phyloP scores from a whole-genome alignment of 1,284 basidiomycete species.

The Grifola frondosa region DNA sequence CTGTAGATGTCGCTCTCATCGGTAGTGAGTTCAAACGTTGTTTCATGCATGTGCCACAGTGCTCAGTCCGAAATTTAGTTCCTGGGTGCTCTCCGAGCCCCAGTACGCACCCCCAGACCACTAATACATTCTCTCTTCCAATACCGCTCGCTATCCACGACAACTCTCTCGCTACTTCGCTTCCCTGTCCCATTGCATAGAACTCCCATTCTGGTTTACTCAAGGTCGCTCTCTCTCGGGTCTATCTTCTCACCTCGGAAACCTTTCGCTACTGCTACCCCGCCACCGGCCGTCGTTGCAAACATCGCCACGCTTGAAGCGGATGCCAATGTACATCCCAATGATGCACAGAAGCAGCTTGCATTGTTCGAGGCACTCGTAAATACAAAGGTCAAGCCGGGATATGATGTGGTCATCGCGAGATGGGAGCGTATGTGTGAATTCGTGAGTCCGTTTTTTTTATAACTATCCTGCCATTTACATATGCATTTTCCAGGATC shows the following conservation, averaged over 20 bases:
- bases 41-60: neutral
- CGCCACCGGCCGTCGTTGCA: conserved; percentile 65
- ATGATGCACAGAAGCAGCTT: conserved; percentile 67
- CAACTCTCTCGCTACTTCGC: conserved; percentile 5
- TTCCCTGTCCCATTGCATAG: conserved; percentile 4
- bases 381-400: conserved; percentile 61
- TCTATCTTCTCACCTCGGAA: conserved; percentile 55
- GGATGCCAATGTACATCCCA: conserved; percentile 68
- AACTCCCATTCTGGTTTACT: conserved; percentile 8
- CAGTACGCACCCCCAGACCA: conserved; percentile 22
- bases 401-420: conserved; percentile 67
- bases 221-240: conserved; percentile 42
- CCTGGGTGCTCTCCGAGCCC: conserved; percentile 33
- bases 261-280: conserved; percentile 46
- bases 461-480: conserved; percentile 1
- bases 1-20: too few species aligned
- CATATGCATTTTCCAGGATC: conserved; percentile 46
- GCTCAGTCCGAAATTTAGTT: too few species aligned
- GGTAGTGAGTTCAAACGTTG: neutral
- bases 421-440: conserved; percentile 81
- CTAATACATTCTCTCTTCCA: conserved; percentile 24
- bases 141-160: conserved; percentile 29
- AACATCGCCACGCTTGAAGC: conserved; percentile 70
- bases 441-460: conserved; percentile 56
- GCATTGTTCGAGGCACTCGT: conserved; percentile 66